Base-by-base conservation (phyloP, 2,329 filamentous ascomycete genomes). In the Talaromyces pinophilus region DNA sequence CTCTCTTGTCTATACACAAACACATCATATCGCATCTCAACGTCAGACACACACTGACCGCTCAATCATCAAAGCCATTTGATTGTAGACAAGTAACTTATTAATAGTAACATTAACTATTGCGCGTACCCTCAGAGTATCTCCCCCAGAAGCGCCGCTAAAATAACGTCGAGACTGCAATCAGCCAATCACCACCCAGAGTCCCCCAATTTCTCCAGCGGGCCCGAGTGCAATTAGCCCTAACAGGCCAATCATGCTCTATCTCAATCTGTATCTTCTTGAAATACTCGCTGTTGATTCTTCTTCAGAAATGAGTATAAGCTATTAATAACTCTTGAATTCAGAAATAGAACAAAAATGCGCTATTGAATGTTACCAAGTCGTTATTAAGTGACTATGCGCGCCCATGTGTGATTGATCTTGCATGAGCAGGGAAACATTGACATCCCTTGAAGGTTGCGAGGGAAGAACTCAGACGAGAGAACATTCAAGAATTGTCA, bases 211-310 rank as follows among this genome's bases (percentile, higher is more conserved):
- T 35, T 55, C 17, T 10, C 8, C 28, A 30, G 50, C 15, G 28
- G 50, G 52, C n/a, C 54, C 54, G 54, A 57, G n/a, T 38, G 54
- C 54, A 57, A 15, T 22, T 57, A 57, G 54, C 54, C 54, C 54
- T 57, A 57, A 57, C 54, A 55, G n/a, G 11, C 54, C 54, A 57
- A 57, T 57, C 54, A 33, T 54, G 50, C 50, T 54, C 50, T n/a
- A 10, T n/a, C 28, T n/a, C 25, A 7, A 28, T 54, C 15, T 54
- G 48, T 8, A 17, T 52, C 19, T 17, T 25, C 13, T 17, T 28
- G 13, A 28, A 48, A 17, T 17, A 52, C 25, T 54, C 50, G 25
- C 15, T n/a, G 50, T 30, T 22, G 19, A 48, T 48, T 48, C 44
- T 48, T 48, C 19, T 48, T 48, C 2, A 48, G 50, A 54, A 33